Evolutionary conservation across 495 filamentous ascomycete species (phyloP).

Genomic region (Cladorrhinum samala): DNA sequence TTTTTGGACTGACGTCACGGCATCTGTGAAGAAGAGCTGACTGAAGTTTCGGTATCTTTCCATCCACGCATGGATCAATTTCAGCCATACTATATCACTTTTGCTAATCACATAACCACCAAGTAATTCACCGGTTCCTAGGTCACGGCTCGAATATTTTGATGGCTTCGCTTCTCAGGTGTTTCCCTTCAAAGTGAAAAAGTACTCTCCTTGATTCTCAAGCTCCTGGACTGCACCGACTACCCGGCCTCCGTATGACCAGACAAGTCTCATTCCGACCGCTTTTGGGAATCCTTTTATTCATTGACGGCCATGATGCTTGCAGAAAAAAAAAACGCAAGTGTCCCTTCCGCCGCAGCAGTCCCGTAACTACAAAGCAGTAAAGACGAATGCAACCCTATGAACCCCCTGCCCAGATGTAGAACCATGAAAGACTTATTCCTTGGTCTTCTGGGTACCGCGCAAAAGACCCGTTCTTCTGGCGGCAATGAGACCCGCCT

Average conservation of each 20-base stretch:
- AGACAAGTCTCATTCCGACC: constrained; percentile 16
- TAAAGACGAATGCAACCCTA: constrained; percentile 49
- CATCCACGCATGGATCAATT: not conserved
- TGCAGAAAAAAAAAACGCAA: constrained; percentile 23
- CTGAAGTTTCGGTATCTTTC: too few relatives aligned
- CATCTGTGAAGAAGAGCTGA: not conserved
- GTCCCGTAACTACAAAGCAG: constrained; percentile 49
- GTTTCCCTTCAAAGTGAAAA: constrained; percentile 8
- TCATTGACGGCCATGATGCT: constrained; percentile 32
- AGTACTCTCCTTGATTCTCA: constrained; percentile 11
- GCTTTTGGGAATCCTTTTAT: constrained; percentile 33
- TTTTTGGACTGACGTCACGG: not conserved
- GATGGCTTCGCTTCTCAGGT: not conserved
- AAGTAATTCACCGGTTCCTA: not conserved
- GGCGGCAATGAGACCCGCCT: constrained; percentile 99
- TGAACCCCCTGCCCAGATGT: constrained; percentile 49
- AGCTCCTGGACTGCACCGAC: constrained; percentile 12
- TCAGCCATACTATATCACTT: too few relatives aligned
- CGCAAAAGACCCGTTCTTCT: constrained; percentile 97
- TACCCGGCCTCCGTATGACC: constrained; percentile 8
- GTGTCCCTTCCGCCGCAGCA: constrained; percentile 33
- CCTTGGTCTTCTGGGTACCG: constrained; percentile 99
- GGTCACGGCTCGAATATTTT: constrained; percentile 6
- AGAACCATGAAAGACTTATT: constrained; percentile 57
- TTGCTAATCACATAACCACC: not conserved